Evolutionary conservation across 345 rosid species (phyloP).

Genomic region (Hypericum androsaemum): DNA sequence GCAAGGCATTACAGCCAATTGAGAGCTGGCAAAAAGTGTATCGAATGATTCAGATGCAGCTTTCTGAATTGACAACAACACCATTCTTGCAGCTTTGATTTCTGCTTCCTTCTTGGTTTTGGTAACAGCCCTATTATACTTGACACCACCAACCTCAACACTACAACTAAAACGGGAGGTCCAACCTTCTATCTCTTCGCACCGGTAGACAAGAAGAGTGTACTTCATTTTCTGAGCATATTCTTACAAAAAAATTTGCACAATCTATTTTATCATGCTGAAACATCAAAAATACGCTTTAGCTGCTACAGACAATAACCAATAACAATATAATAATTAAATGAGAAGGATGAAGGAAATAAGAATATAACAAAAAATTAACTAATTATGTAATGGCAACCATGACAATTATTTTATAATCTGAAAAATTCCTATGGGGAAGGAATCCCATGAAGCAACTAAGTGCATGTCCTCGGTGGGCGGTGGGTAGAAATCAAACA

Average conservation of each 20-base stretch:
- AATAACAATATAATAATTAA: too few species aligned
- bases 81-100: slow-evolving; percentile 89
- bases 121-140: slow-evolving; percentile 65
- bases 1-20: slow-evolving; percentile 62
- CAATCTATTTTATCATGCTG: slow-evolving; percentile 79
- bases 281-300: slow-evolving; percentile 8
- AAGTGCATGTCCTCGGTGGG: too few species aligned
- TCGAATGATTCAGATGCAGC: slow-evolving; percentile 28
- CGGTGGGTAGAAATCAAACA: too few species aligned
- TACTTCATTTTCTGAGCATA: slow-evolving; percentile 93
- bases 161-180: slow-evolving; percentile 38
- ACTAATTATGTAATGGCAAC: too few species aligned
- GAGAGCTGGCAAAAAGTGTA: slow-evolving; percentile 23
- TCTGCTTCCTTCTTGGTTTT: slow-evolving; percentile 75
- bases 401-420: too few species aligned
- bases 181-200: slow-evolving; percentile 38
- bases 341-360: too few species aligned
- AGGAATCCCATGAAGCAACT: too few species aligned
- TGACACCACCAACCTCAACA: slow-evolving; percentile 77
- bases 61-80: slow-evolving; percentile 58
- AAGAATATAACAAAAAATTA: too few species aligned
- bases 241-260: slow-evolving; percentile 90
- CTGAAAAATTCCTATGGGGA: too few species aligned
- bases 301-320: too few species aligned
- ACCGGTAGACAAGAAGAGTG: slow-evolving; percentile 61